Evolutionary conservation across 2,329 filamentous ascomycete species (phyloP), one percentile per base, ranked within the genome.

Genomic region (Pseudogymnoascus sp.): DNA sequence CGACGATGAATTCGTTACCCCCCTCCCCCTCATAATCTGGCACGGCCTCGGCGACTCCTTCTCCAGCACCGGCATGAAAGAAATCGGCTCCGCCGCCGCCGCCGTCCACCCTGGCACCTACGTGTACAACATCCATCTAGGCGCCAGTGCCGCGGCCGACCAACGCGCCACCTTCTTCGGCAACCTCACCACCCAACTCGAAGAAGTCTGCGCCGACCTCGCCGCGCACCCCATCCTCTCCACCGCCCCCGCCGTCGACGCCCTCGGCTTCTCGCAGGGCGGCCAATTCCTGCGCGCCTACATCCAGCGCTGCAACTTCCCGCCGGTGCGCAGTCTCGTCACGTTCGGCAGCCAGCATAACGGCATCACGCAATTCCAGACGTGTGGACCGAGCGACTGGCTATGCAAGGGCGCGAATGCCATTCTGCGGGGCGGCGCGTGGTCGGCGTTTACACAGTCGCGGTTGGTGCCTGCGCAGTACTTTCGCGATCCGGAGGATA

Each of bases 271-370:
- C 77, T 94, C 89, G 12, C 94, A 99, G 74, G 94, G 94, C 64
- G 94, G 94, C 1, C 90, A 96, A 72, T 96, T 99, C 76, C 81
- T 99, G n/a, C 85, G 94, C 61, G 94, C 82, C 21, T 92, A 95
- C 71, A 78, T 96, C 64, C 85, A 99, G 78, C 82, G 90, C 41
- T 99, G 94, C 78, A 94, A 91, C 72, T 57, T 55, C 39, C 69
- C 69, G 0, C 78, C 78, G 0, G 79, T 89, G 8, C 73, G 77
- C 59, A 86, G 80, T 63, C 74, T 90, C 18, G 79, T 89, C 58
- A 90, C 86, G 0, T 88, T 88, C 65, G 86, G 86, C 35, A 82
- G 79, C 63, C 86, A 87, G 70, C 86, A 90, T 68, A 88, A 88
- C 72, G 94, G 94, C 59, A 97, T 99, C 72, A 77, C 82, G 28